These are phyloP conservation scores for Fagopyrum esculentum DNA, from an alignment of 148 eudicot species.

Conservation along the genomic window DNA sequence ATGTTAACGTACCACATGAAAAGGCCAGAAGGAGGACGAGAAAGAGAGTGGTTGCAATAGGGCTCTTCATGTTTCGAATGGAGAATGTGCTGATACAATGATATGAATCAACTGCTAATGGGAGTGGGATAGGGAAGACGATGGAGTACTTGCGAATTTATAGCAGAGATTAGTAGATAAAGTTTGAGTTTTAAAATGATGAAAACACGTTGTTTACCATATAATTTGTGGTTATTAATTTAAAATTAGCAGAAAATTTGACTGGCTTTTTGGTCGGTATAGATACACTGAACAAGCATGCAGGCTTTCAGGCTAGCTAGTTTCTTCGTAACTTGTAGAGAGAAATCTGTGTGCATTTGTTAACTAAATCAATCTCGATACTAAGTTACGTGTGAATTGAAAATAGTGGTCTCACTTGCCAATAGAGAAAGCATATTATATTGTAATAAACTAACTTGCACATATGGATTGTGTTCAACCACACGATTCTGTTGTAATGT, in stretches of 20 bases:
- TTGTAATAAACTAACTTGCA: not conserved
- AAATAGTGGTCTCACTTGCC: not conserved
- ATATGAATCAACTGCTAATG: not conserved
- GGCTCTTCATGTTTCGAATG: not conserved
- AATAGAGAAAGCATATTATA: not conserved
- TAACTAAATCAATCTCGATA: too few species aligned
- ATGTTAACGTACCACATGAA: not conserved
- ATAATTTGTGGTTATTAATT: not conserved
- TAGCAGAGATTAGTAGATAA: not conserved
- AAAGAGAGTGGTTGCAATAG: conserved; percentile 11
- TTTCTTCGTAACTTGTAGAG: not conserved
- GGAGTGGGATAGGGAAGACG: not conserved
- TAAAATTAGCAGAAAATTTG: not conserved
- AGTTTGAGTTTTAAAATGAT: not conserved
- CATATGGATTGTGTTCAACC: too few species aligned
- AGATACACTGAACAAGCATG: not conserved
- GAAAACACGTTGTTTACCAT: not conserved
- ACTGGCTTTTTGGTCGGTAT: conserved; percentile 6
- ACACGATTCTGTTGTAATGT: too few species aligned
- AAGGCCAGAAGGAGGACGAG: conserved; percentile 1
- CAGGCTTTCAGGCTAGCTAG: not conserved
- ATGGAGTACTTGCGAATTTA: not conserved
- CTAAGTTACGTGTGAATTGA: not conserved
- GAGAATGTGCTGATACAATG: not conserved
- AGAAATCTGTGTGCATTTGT: not conserved